Evolutionary conservation across 257 asterid species (phyloP).

Genomic region (Ajuga chamaepitys): DNA sequence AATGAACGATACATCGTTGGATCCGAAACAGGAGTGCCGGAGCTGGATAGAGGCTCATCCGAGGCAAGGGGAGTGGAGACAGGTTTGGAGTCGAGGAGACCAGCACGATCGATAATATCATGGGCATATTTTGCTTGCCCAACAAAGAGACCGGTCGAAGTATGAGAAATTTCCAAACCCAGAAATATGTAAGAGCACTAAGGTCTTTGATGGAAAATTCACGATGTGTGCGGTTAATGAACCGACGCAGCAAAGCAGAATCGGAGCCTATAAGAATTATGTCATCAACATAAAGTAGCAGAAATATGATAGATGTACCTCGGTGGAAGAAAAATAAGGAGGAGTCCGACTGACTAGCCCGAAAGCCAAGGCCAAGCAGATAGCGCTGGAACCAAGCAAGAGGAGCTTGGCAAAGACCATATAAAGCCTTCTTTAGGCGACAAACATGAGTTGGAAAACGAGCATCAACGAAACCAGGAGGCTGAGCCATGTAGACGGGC

Average conservation of each 20-base stretch:
- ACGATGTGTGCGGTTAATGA: too few relatives aligned
- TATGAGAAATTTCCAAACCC: too few relatives aligned
- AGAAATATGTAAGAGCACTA: too few relatives aligned
- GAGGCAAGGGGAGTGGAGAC: too few relatives aligned
- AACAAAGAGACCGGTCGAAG: too few relatives aligned
- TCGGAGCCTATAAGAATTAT: background rate
- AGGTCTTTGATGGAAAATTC: too few relatives aligned
- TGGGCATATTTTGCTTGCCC: too few relatives aligned
- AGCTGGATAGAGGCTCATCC: too few relatives aligned
- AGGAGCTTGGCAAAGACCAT: background rate
- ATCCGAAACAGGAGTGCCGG: too few relatives aligned
- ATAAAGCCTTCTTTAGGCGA: background rate
- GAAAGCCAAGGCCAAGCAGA: background rate
- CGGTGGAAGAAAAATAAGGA: background rate
- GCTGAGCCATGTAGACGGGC: background rate
- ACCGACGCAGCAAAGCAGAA: too few relatives aligned
- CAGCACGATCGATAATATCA: too few relatives aligned
- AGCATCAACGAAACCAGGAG: background rate
- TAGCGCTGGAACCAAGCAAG: background rate
- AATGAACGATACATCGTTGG: background rate
- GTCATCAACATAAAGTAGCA: background rate
- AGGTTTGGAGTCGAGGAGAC: too few relatives aligned
- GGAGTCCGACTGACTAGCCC: background rate
- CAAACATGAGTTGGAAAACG: background rate
- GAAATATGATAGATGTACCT: background rate